Evolutionary conservation across 2,329 filamentous ascomycete genomes (phyloP).

Genomic region (Furcasterigmium furcatum): DNA sequence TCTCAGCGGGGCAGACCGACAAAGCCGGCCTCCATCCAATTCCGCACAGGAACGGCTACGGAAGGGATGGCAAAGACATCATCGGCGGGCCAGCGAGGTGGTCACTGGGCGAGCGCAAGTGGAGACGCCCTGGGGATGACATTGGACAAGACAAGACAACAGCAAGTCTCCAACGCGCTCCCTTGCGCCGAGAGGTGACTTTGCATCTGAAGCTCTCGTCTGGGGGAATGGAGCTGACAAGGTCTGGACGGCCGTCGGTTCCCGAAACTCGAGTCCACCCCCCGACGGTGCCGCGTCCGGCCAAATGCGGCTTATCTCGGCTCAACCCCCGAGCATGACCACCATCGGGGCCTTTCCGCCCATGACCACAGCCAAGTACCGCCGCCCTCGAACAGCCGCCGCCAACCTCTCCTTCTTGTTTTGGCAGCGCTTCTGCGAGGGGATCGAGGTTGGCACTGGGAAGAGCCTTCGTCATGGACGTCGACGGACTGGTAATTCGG

Average conservation of each 20-base stretch:
- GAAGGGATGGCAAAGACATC: constrained; percentile 8
- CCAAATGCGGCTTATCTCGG: constrained; percentile 37
- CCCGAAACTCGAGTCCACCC: too few species aligned
- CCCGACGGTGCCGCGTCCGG: too few species aligned
- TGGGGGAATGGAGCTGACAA: too few species aligned
- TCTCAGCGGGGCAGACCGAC: neutral
- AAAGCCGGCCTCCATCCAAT: constrained; percentile 2
- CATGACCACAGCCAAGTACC: constrained; percentile 4
- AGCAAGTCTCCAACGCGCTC: too few species aligned
- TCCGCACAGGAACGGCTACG: constrained; percentile 11
- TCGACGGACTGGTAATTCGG: neutral
- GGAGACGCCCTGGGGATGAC: too few species aligned
- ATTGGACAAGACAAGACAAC: too few species aligned
- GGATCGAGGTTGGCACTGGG: constrained; percentile 4
- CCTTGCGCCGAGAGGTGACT: too few species aligned
- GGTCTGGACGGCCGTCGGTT: neutral
- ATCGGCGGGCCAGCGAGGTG: neutral
- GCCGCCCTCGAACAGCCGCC: constrained; percentile 9
- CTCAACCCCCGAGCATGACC: constrained; percentile 14
- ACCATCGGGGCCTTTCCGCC: constrained; percentile 16
- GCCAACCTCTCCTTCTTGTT: constrained; percentile 13
- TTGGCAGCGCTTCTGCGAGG: constrained; percentile 3
- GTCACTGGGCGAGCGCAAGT: too few species aligned
- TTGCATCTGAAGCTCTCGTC: too few species aligned
- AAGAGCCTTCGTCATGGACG: constrained; percentile 1